phyloP scores from a whole-genome alignment of 2,329 filamentous ascomycete species.

The Xylariaceae sp. region DNA sequence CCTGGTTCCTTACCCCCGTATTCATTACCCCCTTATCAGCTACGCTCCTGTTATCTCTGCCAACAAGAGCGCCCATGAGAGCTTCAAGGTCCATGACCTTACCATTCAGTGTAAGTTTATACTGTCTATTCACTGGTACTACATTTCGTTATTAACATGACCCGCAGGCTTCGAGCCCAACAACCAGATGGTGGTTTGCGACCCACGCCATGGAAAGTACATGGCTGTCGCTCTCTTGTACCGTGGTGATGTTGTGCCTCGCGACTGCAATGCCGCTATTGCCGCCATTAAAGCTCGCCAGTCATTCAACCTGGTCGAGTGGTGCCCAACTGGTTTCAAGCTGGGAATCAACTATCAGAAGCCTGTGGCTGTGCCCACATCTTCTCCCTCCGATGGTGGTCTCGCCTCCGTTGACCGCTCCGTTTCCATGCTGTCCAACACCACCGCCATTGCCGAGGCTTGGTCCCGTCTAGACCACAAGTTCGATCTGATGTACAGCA shows the following conservation, averaged over 20 bases:
- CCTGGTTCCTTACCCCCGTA: slow-evolving; percentile 67
- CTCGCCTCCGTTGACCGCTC: slow-evolving; percentile 58
- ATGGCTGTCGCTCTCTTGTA: slow-evolving; percentile 70
- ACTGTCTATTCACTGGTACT: background rate
- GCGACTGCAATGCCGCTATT: slow-evolving; percentile 63
- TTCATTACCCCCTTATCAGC: slow-evolving; percentile 69
- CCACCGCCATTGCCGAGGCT: slow-evolving; percentile 66
- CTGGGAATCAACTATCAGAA: slow-evolving; percentile 71
- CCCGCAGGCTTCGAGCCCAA: slow-evolving; percentile 64
- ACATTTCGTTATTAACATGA: slow-evolving; percentile 12
- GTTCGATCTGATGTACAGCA: slow-evolving; percentile 75
- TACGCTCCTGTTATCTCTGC: slow-evolving; percentile 67
- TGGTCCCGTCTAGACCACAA: slow-evolving; percentile 70
- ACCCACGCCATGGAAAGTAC: slow-evolving; percentile 70
- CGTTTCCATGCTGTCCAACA: slow-evolving; percentile 70
- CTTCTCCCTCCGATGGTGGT: slow-evolving; percentile 49
- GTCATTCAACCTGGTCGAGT: slow-evolving; percentile 69
- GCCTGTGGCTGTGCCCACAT: slow-evolving; percentile 52
- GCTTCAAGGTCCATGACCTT: slow-evolving; percentile 77
- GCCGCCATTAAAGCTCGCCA: slow-evolving; percentile 64
- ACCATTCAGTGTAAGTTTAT: slow-evolving; percentile 62
- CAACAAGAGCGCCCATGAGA: slow-evolving; percentile 76
- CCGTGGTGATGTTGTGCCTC: slow-evolving; percentile 65
- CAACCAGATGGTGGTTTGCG: slow-evolving; percentile 75
- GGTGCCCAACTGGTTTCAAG: slow-evolving; percentile 73